Base-by-base conservation (phyloP, 2,329 filamentous ascomycete genomes). In the Sporothrix humicola region DNA sequence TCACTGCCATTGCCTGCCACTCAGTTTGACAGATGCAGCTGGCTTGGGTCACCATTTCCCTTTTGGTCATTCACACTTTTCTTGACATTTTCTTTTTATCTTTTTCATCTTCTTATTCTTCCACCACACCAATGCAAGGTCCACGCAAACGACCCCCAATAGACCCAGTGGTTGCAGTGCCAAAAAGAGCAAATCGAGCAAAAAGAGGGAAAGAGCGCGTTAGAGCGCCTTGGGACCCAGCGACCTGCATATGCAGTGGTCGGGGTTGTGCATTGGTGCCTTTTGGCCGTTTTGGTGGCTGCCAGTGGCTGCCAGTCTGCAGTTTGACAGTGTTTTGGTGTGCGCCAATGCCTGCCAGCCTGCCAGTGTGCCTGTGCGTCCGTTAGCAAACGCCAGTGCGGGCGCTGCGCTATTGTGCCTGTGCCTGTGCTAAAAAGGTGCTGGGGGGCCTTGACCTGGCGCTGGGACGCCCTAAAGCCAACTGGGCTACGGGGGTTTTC, bases 181-280 rank as follows among this genome's bases (percentile, higher is more conserved):
- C n/a, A 37, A 2, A n/a, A 50, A 50, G 61, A 44, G 42, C 61
- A 44, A 68, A 68, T 2, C 42, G 17, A 15, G 15, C 48, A 15
- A 52, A 52, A 52, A 52, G 48, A 56, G n/a, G 52, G 44, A 69
- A 59, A n/a, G n/a, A 37, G 37, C 7, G 63, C 63, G 44, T 69
- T 68, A 58, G 63, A 69, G 48, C n/a, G 50, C 48, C 58, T 72
- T 52, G 12, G 56, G 48, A 50, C 65, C 65, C 46, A 42, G 46
- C 48, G 66, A 37, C 66, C 66, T 69, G 66, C 66, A 69, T 69
- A 54, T 69, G 66, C 66, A 69, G 48, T 42, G 66, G 66, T 54
- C 15, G 48, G 44, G 46, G 46, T 54, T 17, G 48, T 42, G 65
- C 46, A 37, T 68, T 68, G 66, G 66, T 54, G 66, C 9, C 23